Evolutionary conservation across 2,329 filamentous ascomycete species (phyloP).

Genomic region (Byssoonygena ceratinophila): DNA sequence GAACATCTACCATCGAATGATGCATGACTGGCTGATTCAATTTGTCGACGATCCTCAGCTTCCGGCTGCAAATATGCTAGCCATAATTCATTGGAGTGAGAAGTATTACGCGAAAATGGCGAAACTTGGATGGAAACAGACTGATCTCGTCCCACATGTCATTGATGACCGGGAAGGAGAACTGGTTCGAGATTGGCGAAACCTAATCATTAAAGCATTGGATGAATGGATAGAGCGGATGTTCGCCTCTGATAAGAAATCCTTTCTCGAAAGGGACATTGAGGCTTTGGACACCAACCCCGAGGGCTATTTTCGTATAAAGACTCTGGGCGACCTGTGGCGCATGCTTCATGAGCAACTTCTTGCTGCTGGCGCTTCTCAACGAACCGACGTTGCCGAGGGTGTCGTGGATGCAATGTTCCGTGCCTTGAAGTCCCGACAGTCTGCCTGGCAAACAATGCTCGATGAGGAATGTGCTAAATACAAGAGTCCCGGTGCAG

Average conservation of each 20-base stretch:
- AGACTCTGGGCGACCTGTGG: slow-evolving; percentile 89
- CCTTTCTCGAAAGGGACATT: slow-evolving; percentile 66
- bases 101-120: slow-evolving; percentile 95
- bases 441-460: slow-evolving; percentile 76
- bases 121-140: slow-evolving; percentile 68
- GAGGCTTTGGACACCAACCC: slow-evolving; percentile 79
- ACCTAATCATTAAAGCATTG: slow-evolving; percentile 87
- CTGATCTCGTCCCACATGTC: slow-evolving; percentile 72
- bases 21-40: slow-evolving; percentile 84
- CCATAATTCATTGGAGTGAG: slow-evolving; percentile 88
- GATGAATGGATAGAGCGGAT: slow-evolving; percentile 98
- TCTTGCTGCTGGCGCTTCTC: slow-evolving; percentile 69
- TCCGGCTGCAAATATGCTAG: slow-evolving; percentile 76
- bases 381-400: slow-evolving; percentile 81
- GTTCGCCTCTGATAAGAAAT: slow-evolving; percentile 66
- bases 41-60: slow-evolving; percentile 75
- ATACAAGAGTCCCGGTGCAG: slow-evolving; percentile 48
- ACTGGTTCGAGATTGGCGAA: slow-evolving; percentile 83
- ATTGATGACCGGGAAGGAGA: slow-evolving; percentile 85
- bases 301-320: slow-evolving; percentile 83
- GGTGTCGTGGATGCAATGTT: slow-evolving; percentile 97
- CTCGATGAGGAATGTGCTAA: slow-evolving; percentile 73
- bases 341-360: slow-evolving; percentile 93
- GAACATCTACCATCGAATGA: slow-evolving; percentile 80
- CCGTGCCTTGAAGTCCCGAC: slow-evolving; percentile 67